phyloP scores from a whole-genome alignment of 306 rosid genomes.

The Lupinus albus region DNA sequence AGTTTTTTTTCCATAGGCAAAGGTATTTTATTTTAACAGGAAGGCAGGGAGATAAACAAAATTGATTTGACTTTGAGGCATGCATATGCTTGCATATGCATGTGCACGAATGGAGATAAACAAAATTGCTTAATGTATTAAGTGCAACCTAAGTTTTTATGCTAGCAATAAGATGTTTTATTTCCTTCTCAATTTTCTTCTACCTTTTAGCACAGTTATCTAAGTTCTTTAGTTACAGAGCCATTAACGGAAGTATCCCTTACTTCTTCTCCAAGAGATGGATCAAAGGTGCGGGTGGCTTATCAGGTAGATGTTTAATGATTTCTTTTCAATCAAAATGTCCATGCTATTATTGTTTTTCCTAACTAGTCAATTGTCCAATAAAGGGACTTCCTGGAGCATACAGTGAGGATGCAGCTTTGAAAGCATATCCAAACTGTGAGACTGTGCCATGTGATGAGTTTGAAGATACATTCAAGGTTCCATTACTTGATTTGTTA shows the following conservation, averaged over 20 bases:
- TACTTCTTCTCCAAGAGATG: conserved; percentile 50
- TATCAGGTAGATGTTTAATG: conserved; percentile 66
- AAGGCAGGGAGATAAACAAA: too few relatives aligned
- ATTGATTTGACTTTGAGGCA: background rate
- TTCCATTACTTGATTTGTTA: conserved; percentile 34
- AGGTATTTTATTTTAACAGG: too few relatives aligned
- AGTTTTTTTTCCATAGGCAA: background rate
- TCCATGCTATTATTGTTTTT: conserved; percentile 32
- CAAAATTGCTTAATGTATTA: background rate
- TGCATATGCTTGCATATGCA: conserved; percentile 13
- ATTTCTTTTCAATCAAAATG: conserved; percentile 23
- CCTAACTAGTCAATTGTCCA: conserved; percentile 33
- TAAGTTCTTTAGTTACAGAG: conserved; percentile 52
- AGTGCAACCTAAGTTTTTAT: too few relatives aligned
- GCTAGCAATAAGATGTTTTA: conserved; percentile 4
- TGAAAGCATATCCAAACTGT: conserved; percentile 80
- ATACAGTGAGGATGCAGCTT: conserved; percentile 84
- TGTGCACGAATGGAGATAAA: background rate
- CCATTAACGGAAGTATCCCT: conserved; percentile 61
- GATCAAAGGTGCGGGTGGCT: conserved; percentile 82
- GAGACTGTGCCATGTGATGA: conserved; percentile 88
- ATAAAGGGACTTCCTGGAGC: conserved; percentile 86
- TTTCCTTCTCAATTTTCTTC: conserved; percentile 2
- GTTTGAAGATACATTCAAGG: conserved; percentile 91
- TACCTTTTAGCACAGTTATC: background rate